Conservation (phyloP, 495 filamentous ascomycete genomes). For the Talaromyces ruber region DNA sequence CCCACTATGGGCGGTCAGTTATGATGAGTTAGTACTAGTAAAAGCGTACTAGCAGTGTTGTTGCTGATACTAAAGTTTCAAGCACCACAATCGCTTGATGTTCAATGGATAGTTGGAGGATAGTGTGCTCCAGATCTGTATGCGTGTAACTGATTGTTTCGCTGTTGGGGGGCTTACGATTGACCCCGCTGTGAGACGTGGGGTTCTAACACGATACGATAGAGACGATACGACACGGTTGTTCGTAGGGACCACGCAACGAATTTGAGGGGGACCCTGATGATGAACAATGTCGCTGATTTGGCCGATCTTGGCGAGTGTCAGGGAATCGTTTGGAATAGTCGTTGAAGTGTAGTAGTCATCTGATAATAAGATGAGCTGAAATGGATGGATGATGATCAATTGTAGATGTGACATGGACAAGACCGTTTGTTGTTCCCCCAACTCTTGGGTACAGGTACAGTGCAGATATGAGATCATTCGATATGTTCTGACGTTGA, state of each 20-base stretch:
- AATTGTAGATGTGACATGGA: background rate
- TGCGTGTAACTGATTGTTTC: conserved; percentile 3
- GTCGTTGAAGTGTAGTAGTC: background rate
- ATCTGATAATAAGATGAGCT: background rate
- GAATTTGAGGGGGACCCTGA: background rate
- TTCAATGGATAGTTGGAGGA: background rate
- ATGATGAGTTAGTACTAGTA: background rate
- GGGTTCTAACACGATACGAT: background rate
- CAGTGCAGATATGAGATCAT: background rate
- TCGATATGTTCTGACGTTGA: background rate
- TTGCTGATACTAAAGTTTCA: background rate
- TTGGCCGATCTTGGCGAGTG: background rate
- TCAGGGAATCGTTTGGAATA: background rate
- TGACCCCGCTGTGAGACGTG: background rate
- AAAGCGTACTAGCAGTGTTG: background rate
- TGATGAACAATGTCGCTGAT: background rate
- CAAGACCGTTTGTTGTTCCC: background rate
- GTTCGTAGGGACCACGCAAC: background rate
- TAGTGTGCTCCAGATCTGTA: conserved; percentile 2
- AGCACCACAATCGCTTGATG: background rate
- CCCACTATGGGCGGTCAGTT: background rate
- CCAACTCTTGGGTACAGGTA: background rate
- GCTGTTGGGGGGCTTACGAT: background rate
- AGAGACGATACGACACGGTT: background rate
- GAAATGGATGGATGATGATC: background rate